Base-by-base conservation (phyloP, 169 alveolate species). In the Plasmodium fragile region DNA sequence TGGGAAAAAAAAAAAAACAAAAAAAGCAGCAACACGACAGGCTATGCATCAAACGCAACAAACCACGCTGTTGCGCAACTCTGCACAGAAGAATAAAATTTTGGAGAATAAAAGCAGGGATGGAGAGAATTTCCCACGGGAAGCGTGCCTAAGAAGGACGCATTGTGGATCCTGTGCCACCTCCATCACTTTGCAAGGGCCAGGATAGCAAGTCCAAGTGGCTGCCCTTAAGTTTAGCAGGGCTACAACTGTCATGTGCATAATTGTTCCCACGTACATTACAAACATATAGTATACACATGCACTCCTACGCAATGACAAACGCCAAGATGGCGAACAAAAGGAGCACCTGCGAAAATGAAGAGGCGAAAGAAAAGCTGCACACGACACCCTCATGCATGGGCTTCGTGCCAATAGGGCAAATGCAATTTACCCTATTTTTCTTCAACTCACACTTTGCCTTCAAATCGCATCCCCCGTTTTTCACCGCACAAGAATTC, bases 311-410 rank as follows among this genome's bases (percentile, higher is more conserved):
- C 43, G 25, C 52, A 79, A 49, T 28, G 34, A 41, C 7, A 16
- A 18, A 45, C 32, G 59, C 65, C 43, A 79, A 7, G 3, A 81
- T 52, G 32, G 69, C 18, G 41, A 81, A n/a, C 59, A 81, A 25
- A 81, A 81, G 41, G 25, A 81, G 6, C 4, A 65, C 11, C 18
- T 81, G 59, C 25, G 89, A 81, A 55, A 81, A 1, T 55, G 22
- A 13, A 30, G 43, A 16, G 69, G 13, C 36, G 18, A 52, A 22
- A 55, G 89, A 81, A 52, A 55, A 55, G 41, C 34, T 55, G 77
- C 89, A 81, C 70, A 81, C 32, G 36, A 81, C 89, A 22, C 89
- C 89, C 11, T 81, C 89, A 25, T 81, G 59, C n/a, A 81, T n/a
- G 11, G 75, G 41, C 13, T 41, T 52, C 10, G 89, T 81, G 25